Percentiles rank a stretch among this genome's conserved stretches.
Evolutionary conservation across 2,329 filamentous ascomycete species (phyloP).

Genomic region (Fonsecaea nubica): DNA sequence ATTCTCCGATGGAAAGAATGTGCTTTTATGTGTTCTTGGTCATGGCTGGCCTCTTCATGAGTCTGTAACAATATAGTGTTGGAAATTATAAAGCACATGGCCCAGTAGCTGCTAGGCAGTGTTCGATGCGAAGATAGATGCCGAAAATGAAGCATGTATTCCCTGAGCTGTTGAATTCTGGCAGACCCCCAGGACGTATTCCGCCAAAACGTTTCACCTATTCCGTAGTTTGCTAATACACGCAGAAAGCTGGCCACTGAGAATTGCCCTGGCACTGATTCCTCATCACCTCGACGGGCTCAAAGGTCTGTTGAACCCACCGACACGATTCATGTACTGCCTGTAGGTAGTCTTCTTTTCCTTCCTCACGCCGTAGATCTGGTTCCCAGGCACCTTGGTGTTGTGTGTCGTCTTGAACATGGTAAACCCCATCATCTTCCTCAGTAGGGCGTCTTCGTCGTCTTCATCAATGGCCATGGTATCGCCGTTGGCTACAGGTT

Average conservation of each 20-base stretch:
- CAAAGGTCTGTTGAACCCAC: conserved; percentile 59
- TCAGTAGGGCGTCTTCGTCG: conserved; percentile 73
- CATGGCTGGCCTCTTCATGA: neutral
- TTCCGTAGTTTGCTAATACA: neutral
- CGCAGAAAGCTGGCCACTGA: neutral
- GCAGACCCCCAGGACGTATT: neutral
- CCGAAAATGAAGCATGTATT: neutral
- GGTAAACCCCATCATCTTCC: conserved; percentile 87
- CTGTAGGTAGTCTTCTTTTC: conserved; percentile 94
- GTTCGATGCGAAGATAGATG: neutral
- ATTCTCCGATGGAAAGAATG: neutral
- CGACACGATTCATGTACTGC: conserved; percentile 80
- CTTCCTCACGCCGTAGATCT: conserved; percentile 80
- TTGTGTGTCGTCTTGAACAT: conserved; percentile 86
- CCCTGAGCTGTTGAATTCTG: neutral
- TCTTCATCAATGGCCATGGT: conserved; percentile 55
- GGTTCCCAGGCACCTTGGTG: conserved; percentile 86
- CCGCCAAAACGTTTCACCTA: neutral
- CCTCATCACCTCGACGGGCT: conserved; percentile 51
- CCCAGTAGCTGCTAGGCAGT: neutral
- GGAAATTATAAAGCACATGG: neutral
- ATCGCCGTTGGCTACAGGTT: conserved; percentile 35
- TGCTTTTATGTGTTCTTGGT: neutral
- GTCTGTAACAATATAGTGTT: neutral
- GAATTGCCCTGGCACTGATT: neutral